Percentiles rank a stretch among this genome's conserved stretches.
These are phyloP conservation scores for Globisporangium sylvaticum DNA, from an alignment of 352 stramenopile species.

Conservation along the genomic window DNA sequence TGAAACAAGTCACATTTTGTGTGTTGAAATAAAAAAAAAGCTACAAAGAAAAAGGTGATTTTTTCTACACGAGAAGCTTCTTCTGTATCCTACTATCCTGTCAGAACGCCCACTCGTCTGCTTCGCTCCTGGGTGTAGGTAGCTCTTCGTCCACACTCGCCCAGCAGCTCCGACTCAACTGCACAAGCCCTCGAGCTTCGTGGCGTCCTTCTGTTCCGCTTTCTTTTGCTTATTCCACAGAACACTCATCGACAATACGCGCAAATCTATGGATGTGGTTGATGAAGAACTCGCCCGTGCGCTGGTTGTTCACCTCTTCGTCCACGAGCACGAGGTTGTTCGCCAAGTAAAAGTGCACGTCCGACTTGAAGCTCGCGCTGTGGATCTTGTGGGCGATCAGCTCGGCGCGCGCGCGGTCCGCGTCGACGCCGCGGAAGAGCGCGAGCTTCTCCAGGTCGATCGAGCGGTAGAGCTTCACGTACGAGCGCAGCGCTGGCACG, in stretches of 20 bases:
- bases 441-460: slow-evolving; percentile 94
- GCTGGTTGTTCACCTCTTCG: slow-evolving; percentile 81
- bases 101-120: slow-evolving; percentile 2
- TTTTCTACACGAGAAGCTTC: slow-evolving; percentile 7
- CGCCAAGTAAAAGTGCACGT: slow-evolving; percentile 82
- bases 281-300: slow-evolving; percentile 87
- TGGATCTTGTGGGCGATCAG: slow-evolving; percentile 82
- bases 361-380: slow-evolving; percentile 52
- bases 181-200: background rate
- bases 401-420: slow-evolving; percentile 64
- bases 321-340: slow-evolving; percentile 82
- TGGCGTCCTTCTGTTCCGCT: background rate
- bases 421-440: slow-evolving; percentile 83
- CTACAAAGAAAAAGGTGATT: slow-evolving; percentile 7
- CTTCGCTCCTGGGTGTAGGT: background rate
- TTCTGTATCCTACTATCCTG: slow-evolving; percentile 18
- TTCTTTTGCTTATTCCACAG: slow-evolving; percentile 29
- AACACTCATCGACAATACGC: slow-evolving; percentile 83
- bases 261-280: slow-evolving; percentile 87
- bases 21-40: slow-evolving; percentile 17
- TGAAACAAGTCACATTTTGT: slow-evolving; percentile 16
- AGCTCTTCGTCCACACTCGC: background rate
- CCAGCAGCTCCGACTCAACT: background rate
- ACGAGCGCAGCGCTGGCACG: slow-evolving; percentile 90
- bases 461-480: slow-evolving; percentile 96